Evolutionary conservation across 192 early-diverging fungal species (phyloP).

Genomic region (Backusella circina): DNA sequence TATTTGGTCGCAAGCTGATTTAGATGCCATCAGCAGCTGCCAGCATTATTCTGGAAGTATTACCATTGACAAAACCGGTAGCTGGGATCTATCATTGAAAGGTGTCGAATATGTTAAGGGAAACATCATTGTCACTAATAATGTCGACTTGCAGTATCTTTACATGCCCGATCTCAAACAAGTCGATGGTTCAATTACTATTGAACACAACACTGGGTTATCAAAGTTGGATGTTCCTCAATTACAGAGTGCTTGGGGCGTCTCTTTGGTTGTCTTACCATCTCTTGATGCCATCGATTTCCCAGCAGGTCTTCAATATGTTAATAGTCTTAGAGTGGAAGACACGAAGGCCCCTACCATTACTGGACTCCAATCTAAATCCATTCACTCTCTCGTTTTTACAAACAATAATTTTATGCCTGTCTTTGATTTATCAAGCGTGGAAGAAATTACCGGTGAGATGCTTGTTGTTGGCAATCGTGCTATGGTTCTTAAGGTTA

Average conservation of each 20-base stretch:
- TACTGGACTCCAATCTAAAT: conserved; percentile 3
- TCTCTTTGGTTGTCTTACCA: conserved; percentile 28
- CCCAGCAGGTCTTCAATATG: conserved; percentile 16
- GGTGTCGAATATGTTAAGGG: conserved; percentile 25
- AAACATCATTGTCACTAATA: conserved; percentile 16
- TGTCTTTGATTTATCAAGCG: conserved; percentile 14
- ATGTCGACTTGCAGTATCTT: conserved; percentile 11
- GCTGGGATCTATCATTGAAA: conserved; percentile 2
- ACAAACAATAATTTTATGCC: conserved; percentile 31
- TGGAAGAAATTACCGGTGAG: conserved; percentile 11
- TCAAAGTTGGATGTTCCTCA: conserved; percentile 14
- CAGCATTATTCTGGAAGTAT: conserved; percentile 21
- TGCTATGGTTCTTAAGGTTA: not conserved
- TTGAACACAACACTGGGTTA: conserved; percentile 24
- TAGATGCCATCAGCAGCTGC: conserved; percentile 25
- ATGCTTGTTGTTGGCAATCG: conserved; percentile 3
- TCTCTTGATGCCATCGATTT: conserved; percentile 24
- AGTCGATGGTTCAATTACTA: conserved; percentile 17
- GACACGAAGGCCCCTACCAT: conserved; percentile 24
- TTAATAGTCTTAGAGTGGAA: conserved; percentile 7
- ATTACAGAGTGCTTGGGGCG: not conserved
- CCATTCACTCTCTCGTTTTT: conserved; percentile 10
- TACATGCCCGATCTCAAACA: conserved; percentile 22
- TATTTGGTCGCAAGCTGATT: conserved; percentile 19
- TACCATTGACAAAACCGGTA: conserved; percentile 9